Evolutionary conservation across 495 filamentous ascomycete genomes (phyloP), one percentile per base, ranked within the genome.

Genomic region (Bathelium albidoporum): DNA sequence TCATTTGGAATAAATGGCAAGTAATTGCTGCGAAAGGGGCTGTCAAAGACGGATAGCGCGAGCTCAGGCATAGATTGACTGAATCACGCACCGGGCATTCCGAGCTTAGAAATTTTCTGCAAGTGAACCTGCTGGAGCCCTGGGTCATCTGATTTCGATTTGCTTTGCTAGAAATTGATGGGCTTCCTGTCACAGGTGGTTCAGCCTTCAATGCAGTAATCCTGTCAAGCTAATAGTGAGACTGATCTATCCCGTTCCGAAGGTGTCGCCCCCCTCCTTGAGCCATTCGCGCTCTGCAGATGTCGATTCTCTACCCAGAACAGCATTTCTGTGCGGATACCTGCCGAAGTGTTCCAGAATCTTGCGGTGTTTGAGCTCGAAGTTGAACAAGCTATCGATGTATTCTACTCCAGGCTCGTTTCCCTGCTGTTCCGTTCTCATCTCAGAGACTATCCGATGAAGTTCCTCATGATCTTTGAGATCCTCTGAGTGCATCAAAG

Each of bases 401-500:
- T 24, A 62, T 36, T 59, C 32, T 12, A 39, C 59, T 28, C 60
- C 65, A 26, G 41, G 62, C 28, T 64, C 59, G 36, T 69, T 71
- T 10, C 65, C 64, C 41, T 29, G 41, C 44, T 62, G 12, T 24
- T 70, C 69, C 11, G 24, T 44, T 65, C 43, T 64, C 64, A 70
- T 63, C 49, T 67, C 71, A 14, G 31, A 26, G 32, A 70, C 20
- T 22, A 69, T 52, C 55, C 63, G 63, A 16, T 58, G 62, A 36
- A 64, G 39, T 53, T 29, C 34, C 14, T 70, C 60, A 58, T 79
- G 77, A 41, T 73, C 66, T 26, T 59, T 65, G 2, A 71, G 60
- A 20, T 73, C 59, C 65, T 82, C 79, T 1, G 74, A 76, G 65
- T 82, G 79, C 68, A 70, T 69, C 2, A 81, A 64, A 2, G 79